These are phyloP conservation scores for Dendrobium catenatum DNA, from an alignment of 106 monocot genomes.

Conservation along the genomic window DNA sequence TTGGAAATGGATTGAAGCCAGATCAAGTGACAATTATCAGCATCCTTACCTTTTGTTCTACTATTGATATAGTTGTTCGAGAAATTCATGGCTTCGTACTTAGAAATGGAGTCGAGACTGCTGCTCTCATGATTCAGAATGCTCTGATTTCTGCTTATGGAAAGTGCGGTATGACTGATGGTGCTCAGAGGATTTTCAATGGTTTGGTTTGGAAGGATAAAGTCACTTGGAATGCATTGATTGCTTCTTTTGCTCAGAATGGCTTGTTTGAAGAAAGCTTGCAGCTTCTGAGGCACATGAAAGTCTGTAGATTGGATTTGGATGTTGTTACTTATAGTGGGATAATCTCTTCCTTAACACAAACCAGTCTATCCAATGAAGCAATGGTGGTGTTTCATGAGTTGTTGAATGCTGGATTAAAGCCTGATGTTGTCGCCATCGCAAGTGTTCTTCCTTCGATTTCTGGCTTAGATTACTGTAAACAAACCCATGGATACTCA, in stretches of 20 bases:
- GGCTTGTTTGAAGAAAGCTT: slow-evolving; percentile 39
- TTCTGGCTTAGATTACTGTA: slow-evolving; percentile 29
- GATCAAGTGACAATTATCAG: slow-evolving; percentile 40
- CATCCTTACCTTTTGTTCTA: slow-evolving; percentile 9
- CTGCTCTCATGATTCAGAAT: slow-evolving; percentile 13
- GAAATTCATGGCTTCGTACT: slow-evolving; percentile 42
- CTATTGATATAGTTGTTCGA: slow-evolving; percentile 9
- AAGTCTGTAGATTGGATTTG: slow-evolving; percentile 17
- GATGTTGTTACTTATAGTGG: slow-evolving; percentile 66
- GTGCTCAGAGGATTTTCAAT: slow-evolving; percentile 31
- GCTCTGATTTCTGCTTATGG: slow-evolving; percentile 58
- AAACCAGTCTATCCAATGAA: slow-evolving; percentile 20
- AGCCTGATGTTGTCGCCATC: slow-evolving; percentile 37
- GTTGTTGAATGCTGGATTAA: slow-evolving; percentile 32
- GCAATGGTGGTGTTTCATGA: slow-evolving; percentile 34
- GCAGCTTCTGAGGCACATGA: slow-evolving; percentile 45
- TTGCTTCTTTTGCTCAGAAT: slow-evolving; percentile 46
- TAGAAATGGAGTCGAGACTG: slow-evolving; percentile 16
- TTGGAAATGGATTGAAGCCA: slow-evolving; percentile 27
- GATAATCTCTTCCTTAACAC: slow-evolving; percentile 54
- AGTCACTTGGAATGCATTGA: slow-evolving; percentile 59
- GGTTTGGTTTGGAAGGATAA: slow-evolving; percentile 17
- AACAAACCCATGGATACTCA: slow-evolving; percentile 49
- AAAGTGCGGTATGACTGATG: slow-evolving; percentile 20
- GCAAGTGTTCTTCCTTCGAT: slow-evolving; percentile 52